Conservation (phyloP, 345 rosid species). For the Durio zibethinus region DNA sequence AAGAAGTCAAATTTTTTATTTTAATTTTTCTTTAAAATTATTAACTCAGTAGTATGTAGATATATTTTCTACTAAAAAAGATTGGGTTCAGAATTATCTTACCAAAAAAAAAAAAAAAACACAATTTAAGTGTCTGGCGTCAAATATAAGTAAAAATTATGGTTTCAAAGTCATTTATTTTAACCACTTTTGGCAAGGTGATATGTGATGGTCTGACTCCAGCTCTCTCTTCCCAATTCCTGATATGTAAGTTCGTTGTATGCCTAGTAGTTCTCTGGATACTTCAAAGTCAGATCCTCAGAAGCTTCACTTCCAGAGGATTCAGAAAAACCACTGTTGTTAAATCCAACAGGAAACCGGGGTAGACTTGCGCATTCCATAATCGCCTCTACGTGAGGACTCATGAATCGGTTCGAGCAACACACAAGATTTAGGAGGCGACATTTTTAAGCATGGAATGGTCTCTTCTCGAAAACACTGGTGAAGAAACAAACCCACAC, state of each 20-base stretch:
- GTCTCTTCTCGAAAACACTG: conserved; percentile 31
- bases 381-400: conserved; percentile 28
- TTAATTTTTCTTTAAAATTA: no score
- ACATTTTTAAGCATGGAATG: conserved; percentile 64
- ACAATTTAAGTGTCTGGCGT: no score
- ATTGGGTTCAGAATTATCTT: no score
- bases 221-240: conserved; percentile 41
- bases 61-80: no score
- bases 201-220: conserved; percentile 60
- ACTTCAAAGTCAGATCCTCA: conserved; percentile 45
- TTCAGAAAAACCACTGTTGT: conserved; percentile 39
- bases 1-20: not conserved
- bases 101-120: no score
- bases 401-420: conserved; percentile 58
- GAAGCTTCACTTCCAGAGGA: conserved; percentile 48
- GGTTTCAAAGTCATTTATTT: no score
- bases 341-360: conserved; percentile 48
- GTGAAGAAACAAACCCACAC: conserved; percentile 38
- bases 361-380: conserved; percentile 38
- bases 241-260: conserved; percentile 36
- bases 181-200: no score
- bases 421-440: conserved; percentile 77
- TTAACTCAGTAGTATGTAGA: no score
- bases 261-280: conserved; percentile 73
- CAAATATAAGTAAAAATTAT: no score